Evolutionary conservation across 257 asterid genomes (phyloP), one percentile per base, ranked within the genome.

Genomic region (Primulina eburnea): DNA sequence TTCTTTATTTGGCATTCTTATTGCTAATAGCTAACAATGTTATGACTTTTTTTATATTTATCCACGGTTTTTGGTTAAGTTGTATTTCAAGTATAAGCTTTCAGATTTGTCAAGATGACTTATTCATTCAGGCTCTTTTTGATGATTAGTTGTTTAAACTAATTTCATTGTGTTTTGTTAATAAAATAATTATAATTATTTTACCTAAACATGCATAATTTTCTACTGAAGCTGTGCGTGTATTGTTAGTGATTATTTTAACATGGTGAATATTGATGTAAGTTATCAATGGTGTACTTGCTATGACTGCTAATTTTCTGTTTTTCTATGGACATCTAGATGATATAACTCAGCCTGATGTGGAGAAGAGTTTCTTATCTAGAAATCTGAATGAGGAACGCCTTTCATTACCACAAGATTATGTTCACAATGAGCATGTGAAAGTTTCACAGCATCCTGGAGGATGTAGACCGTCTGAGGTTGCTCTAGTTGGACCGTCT

Each of bases 261-360:
- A 18, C 55, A 29, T 40, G 14, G 28, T 65, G 50, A 68, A 62
- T 62, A 47, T 30, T 21, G 70, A 32, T 43, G 7, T 52, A 68
- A 10, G 65, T 52, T 53, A 60, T 20, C 20, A 18, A 34, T 55
- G 24, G n/a, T 24, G 6, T 17, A 33, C 40, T 72, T 69, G 52
- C 56, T 47, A 59, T 69, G 50, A 58, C 35, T 35, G 35, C 72
- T 77, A 78, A 78, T 58, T 14, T 34, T 71, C 64, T 12, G 18
- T 76, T 69, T 56, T 64, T 65, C 75, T 37, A 84, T 74, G 68
- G 79, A 66, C 75, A 82, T 70, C 62, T 82, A 92, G 98, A 92
- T 84, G 98, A 92, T 80, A 81, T 90, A 62, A 88, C 98, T 57
- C 88, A 77, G 79, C 91, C 90, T 5, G 82, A 72, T 56, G 97